Conservation (phyloP, 2,329 filamentous ascomycete genomes). For the Diplocarpon rosae region DNA sequence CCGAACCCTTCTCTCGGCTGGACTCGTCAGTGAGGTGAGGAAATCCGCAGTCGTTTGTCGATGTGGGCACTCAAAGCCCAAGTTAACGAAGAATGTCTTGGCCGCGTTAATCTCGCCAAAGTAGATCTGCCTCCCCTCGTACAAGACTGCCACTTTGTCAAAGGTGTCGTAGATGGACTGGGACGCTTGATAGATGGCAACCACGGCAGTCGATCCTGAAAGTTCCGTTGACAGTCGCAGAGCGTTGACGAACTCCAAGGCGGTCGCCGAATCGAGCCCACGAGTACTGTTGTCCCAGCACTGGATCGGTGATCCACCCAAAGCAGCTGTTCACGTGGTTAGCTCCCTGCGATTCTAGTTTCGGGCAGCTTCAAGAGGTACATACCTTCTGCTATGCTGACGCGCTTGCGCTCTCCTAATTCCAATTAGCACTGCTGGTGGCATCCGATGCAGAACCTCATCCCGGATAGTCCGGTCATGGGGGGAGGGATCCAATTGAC, state of each 20-base stretch:
- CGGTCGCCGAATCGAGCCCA: slow-evolving; percentile 63
- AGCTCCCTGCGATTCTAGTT: slow-evolving; percentile 28
- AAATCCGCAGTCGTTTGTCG: slow-evolving; percentile 48
- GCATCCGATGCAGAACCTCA: no score
- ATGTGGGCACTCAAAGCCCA: slow-evolving; percentile 63
- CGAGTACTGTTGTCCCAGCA: slow-evolving; percentile 69
- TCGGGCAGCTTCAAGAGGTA: neutral
- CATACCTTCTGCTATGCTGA: slow-evolving; percentile 63
- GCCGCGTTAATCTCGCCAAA: slow-evolving; percentile 54
- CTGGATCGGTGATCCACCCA: slow-evolving; percentile 47
- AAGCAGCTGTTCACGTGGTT: slow-evolving; percentile 32
- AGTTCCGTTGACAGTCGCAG: slow-evolving; percentile 54
- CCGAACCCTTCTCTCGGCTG: slow-evolving; percentile 43
- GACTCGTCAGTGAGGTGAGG: slow-evolving; percentile 60
- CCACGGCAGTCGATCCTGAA: slow-evolving; percentile 47
- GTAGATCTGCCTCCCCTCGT: slow-evolving; percentile 59
- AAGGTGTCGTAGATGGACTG: slow-evolving; percentile 57
- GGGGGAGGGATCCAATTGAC: no score
- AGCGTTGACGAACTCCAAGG: slow-evolving; percentile 58
- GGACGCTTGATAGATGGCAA: slow-evolving; percentile 63
- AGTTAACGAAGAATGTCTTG: slow-evolving; percentile 53
- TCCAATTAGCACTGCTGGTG: no score
- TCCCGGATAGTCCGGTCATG: no score
- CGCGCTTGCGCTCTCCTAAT: slow-evolving; percentile 55
- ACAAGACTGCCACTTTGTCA: slow-evolving; percentile 57